Evolutionary conservation across 73 alveolate genomes (phyloP), one percentile per base, ranked within the genome.

Genomic region (Durusdinium trenchii): DNA sequence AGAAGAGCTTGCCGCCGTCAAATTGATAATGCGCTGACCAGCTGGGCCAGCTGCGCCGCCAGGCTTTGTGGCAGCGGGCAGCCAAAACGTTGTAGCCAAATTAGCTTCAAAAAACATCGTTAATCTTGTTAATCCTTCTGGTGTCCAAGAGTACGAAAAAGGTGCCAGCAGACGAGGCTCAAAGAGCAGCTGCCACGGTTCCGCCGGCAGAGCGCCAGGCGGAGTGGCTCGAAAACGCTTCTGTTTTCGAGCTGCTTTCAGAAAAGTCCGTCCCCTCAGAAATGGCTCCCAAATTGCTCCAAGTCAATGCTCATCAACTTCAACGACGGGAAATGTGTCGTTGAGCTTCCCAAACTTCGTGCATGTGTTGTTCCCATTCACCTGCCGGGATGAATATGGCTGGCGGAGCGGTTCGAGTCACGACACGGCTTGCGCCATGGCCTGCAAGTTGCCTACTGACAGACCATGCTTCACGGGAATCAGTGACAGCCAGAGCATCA

Each of bases 21-120:
- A 86, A 43, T 86, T 86, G 64, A 86, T 86, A 84, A 86, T 57
- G 48, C 95, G 84, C 62, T 86, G 95, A 12, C 95, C 95, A 43
- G 40, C n/a, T 30, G 94, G 94, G 51, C 94, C 94, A 50, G 94
- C 42, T 30, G 23, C 51, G 30, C 95, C 95, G 40, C 83, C 95
- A 0, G 40, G 82, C 82, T 57, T 45, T 43, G 42, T 36, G 95
- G 95, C 40, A 62, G 40, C 9, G 86, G 51, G 48, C 82, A 64
- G 38, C 96, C 96, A 12, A 36, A 42, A 12, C 96, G 38, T 89
- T 89, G 86, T 45, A 61, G 1, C 96, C 96, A 32, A 86, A 23
- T 32, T 23, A 0, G 40, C 61, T 16, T 86, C 95, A 16, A 86
- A 86, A 20, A 86, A 4, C 45, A 20, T 6, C 61, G 35, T 45